These are phyloP conservation scores for Collariella sp. DNA, from an alignment of 495 filamentous ascomycete species.

Conservation along the genomic window DNA sequence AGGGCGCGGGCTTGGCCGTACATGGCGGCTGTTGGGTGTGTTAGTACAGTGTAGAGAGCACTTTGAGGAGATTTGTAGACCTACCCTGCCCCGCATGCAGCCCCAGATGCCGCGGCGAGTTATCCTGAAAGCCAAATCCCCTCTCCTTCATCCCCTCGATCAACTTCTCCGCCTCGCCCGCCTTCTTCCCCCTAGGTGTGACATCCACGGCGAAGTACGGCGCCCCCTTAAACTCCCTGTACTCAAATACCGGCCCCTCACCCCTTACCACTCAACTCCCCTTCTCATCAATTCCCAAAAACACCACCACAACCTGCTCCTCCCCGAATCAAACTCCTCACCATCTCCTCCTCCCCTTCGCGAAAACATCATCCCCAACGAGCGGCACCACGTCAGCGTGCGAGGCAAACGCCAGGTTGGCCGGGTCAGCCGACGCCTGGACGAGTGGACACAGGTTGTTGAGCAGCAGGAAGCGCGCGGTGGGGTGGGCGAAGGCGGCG, in stretches of 20 bases:
- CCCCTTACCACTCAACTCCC: slow-evolving; percentile 13
- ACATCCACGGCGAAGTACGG: slow-evolving; percentile 89
- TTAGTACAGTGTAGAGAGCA: neutral
- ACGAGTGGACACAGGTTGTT: slow-evolving; percentile 71
- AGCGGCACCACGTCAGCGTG: slow-evolving; percentile 57
- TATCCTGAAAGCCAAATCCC: slow-evolving; percentile 20
- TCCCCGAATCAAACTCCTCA: slow-evolving; percentile 65
- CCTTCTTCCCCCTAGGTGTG: slow-evolving; percentile 54
- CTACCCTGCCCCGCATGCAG: slow-evolving; percentile 38
- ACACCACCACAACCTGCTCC: slow-evolving; percentile 62
- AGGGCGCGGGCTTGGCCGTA: slow-evolving; percentile 87
- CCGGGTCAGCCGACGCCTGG: slow-evolving; percentile 40
- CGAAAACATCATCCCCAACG: slow-evolving; percentile 64
- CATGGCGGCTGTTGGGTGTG: slow-evolving; percentile 56
- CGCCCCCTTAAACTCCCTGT: slow-evolving; percentile 54
- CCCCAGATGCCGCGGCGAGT: slow-evolving; percentile 28
- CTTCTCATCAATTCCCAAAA: slow-evolving; percentile 77
- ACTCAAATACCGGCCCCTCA: slow-evolving; percentile 23
- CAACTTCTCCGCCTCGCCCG: slow-evolving; percentile 49
- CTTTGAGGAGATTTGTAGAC: neutral
- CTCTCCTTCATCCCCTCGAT: slow-evolving; percentile 26
- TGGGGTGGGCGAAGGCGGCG: slow-evolving; percentile 61
- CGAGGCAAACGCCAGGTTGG: slow-evolving; percentile 52
- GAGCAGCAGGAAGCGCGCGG: slow-evolving; percentile 65
- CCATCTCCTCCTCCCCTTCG: slow-evolving; percentile 62